A percentile compares a stretch with the other conserved stretches of the same genome.
These are phyloP conservation scores for Suhomyces coccinellae DNA, from an alignment of 1,139 yeast species.

Conservation along the genomic window DNA sequence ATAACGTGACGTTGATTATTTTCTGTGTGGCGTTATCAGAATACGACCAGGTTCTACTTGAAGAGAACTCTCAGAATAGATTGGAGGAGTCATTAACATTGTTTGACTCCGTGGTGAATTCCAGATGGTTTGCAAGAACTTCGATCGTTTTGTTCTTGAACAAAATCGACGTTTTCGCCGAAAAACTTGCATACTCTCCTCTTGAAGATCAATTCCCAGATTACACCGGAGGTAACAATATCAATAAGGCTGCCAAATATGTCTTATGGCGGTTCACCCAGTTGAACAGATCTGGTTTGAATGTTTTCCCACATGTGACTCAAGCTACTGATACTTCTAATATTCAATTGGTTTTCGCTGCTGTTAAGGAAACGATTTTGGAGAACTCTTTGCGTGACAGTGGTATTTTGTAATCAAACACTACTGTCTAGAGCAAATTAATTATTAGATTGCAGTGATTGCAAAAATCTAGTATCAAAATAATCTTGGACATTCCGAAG, in stretches of 20 bases:
- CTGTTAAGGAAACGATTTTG: constrained; percentile 84
- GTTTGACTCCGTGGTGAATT: constrained; percentile 87
- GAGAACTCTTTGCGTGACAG: constrained; percentile 84
- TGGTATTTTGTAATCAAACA: constrained; percentile 57
- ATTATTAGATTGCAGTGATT: not conserved
- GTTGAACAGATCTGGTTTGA: constrained; percentile 77
- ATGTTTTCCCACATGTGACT: constrained; percentile 86
- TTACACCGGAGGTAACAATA: constrained; percentile 84
- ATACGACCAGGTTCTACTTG: constrained; percentile 82
- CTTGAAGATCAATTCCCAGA: constrained; percentile 84
- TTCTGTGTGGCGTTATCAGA: constrained; percentile 90
- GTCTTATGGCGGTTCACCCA: constrained; percentile 89
- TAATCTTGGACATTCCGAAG: not conserved
- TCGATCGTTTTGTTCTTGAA: constrained; percentile 83
- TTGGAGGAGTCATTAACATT: constrained; percentile 82
- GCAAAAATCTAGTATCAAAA: not conserved
- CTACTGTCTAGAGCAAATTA: not conserved
- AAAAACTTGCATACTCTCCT: constrained; percentile 79
- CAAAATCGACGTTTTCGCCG: constrained; percentile 87
- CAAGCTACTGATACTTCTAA: constrained; percentile 94
- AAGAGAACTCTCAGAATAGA: constrained; percentile 77
- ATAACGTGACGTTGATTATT: constrained; percentile 83
- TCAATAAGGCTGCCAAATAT: constrained; percentile 91
- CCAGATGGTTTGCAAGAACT: constrained; percentile 91
- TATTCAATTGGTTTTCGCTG: constrained; percentile 85